Conservation (phyloP, 129 eudicot genomes). For the Rutidosis leptorrhynchoides region DNA sequence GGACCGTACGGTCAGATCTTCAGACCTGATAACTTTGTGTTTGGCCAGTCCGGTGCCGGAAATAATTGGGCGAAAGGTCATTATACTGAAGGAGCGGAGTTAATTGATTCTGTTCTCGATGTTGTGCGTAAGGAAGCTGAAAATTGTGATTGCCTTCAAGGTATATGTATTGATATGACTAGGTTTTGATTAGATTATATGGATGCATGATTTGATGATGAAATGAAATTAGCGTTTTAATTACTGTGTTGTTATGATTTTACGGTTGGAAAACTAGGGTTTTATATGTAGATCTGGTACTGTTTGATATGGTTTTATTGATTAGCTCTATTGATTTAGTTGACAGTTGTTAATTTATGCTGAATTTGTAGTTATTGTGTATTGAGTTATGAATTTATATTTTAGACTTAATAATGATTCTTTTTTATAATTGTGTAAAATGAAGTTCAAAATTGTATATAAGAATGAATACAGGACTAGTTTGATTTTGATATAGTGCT, state of each 20-base stretch:
- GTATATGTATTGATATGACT: slow-evolving; percentile 18
- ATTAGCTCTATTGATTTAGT: neutral
- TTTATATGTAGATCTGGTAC: neutral
- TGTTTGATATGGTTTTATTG: neutral
- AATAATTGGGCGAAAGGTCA: slow-evolving; percentile 79
- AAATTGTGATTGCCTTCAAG: slow-evolving; percentile 67
- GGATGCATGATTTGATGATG: slow-evolving; percentile 13
- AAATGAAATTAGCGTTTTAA: slow-evolving; percentile 5
- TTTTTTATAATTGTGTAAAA: neutral
- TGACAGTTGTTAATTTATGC: neutral
- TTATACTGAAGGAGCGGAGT: slow-evolving; percentile 78
- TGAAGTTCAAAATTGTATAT: neutral
- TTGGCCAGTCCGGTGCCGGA: slow-evolving; percentile 77
- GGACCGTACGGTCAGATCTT: slow-evolving; percentile 77
- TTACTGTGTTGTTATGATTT: neutral
- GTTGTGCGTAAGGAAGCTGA: slow-evolving; percentile 76
- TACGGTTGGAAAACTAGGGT: slow-evolving; percentile 6
- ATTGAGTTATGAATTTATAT: neutral
- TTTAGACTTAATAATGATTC: neutral
- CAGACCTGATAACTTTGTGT: slow-evolving; percentile 72
- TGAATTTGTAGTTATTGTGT: neutral
- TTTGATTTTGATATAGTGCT: neutral
- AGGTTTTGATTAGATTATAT: slow-evolving; percentile 1
- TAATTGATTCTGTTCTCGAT: slow-evolving; percentile 69
- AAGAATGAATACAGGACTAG: neutral